Conservation (phyloP, 2,329 filamentous ascomycete species). For the Didymella arachidicola region DNA sequence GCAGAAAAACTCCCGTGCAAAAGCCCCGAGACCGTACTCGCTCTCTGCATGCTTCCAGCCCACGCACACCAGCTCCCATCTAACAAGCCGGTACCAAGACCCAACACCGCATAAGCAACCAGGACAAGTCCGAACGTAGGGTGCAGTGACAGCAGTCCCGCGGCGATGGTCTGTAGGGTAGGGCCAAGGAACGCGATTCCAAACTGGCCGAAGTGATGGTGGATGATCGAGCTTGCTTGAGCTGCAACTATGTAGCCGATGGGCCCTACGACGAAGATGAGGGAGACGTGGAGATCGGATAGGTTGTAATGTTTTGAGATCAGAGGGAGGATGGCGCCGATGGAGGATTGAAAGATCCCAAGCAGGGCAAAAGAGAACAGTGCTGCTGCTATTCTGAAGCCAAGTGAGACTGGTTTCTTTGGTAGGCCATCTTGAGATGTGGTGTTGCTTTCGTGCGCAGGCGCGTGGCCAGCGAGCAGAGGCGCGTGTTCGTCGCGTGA, state of each 20-base stretch:
- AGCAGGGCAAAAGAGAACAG: constrained; percentile 67
- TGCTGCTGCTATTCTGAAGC: constrained; percentile 57
- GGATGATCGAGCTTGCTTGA: constrained; percentile 51
- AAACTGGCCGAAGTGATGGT: constrained; percentile 53
- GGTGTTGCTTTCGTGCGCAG: neutral
- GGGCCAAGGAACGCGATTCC: constrained; percentile 54
- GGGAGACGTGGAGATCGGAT: constrained; percentile 54
- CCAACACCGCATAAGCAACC: constrained; percentile 42
- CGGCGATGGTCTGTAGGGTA: constrained; percentile 47
- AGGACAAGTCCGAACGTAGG: constrained; percentile 47
- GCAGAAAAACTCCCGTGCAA: constrained; percentile 53
- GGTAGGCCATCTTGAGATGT: neutral
- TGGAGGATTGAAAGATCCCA: constrained; percentile 50
- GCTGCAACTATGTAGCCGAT: constrained; percentile 57
- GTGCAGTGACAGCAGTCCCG: constrained; percentile 37
- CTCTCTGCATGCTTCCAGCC: constrained; percentile 52
- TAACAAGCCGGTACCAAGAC: constrained; percentile 52
- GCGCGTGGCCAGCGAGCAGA: constrained; percentile 3
- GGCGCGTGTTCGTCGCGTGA: constrained; percentile 8
- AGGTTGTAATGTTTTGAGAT: constrained; percentile 54
- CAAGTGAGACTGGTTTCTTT: neutral
- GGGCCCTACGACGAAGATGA: constrained; percentile 55
- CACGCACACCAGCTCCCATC: constrained; percentile 58
- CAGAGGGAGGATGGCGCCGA: constrained; percentile 49
- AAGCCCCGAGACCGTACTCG: constrained; percentile 53